A percentile compares a stretch with the other conserved stretches of the same genome.
Evolutionary conservation across 2,329 filamentous ascomycete species (phyloP).

Genomic region (Aspergillus fructus): DNA sequence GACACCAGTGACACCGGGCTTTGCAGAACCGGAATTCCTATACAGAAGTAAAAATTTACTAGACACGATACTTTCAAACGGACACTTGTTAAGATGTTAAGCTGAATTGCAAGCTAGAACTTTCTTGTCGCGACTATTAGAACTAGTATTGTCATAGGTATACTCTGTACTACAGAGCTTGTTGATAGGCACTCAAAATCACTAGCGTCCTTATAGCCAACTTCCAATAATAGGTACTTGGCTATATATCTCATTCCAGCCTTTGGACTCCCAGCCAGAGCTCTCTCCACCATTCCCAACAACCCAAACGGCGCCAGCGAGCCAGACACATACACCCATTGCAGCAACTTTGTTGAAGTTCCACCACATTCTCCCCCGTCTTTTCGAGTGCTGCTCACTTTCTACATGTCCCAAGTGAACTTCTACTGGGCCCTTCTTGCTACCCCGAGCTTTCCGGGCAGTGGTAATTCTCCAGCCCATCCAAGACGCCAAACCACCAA

Average conservation of each 20-base stretch:
- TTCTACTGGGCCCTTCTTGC: slow-evolving; percentile 31
- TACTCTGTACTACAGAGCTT: neutral
- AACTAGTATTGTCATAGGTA: neutral
- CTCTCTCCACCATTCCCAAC: slow-evolving; percentile 70
- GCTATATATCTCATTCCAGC: slow-evolving; percentile 74
- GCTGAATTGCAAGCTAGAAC: neutral
- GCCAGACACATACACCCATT: slow-evolving; percentile 67
- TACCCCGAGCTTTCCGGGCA: slow-evolving; percentile 26
- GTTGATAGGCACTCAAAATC: neutral
- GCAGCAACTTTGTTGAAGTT: slow-evolving; percentile 65
- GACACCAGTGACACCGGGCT: neutral
- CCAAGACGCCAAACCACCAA: slow-evolving; percentile 86
- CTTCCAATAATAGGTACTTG: slow-evolving; percentile 57
- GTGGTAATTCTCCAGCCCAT: slow-evolving; percentile 55
- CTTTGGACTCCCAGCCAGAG: slow-evolving; percentile 74
- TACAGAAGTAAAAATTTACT: neutral
- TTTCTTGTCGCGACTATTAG: neutral
- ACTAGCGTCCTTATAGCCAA: slow-evolving; percentile 43
- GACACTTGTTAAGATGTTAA: neutral
- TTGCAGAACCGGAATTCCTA: neutral
- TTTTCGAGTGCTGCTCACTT: slow-evolving; percentile 51
- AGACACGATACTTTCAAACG: neutral
- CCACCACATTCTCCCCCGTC: slow-evolving; percentile 67
- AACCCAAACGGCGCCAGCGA: slow-evolving; percentile 75
- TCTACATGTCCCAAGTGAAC: slow-evolving; percentile 44